phyloP scores from a whole-genome alignment of 257 asterid genomes.

The Nyctanthes arbortristis region DNA sequence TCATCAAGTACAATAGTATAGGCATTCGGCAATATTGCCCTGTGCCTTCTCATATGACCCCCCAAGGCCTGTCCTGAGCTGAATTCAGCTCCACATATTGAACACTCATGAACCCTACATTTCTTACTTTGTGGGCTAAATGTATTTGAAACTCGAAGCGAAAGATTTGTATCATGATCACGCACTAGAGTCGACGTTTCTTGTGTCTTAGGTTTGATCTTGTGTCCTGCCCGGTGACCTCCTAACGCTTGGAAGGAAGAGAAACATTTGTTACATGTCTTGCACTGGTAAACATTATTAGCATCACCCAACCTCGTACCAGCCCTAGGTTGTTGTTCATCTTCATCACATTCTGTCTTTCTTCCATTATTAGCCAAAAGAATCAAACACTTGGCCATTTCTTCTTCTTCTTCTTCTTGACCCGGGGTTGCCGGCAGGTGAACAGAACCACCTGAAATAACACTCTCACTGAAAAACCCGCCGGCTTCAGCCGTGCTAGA shows the following conservation, averaged over 20 bases:
- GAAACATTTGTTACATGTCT: conserved; percentile 69
- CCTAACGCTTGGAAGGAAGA: conserved; percentile 92
- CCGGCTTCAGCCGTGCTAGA: conserved; percentile 33
- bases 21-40: conserved; percentile 42
- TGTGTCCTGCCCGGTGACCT: conserved; percentile 92
- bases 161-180: conserved; percentile 32
- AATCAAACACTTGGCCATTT: conserved; percentile 79
- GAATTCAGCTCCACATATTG: conserved; percentile 83
- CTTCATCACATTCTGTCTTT: conserved; percentile 11
- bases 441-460: conserved; percentile 10
- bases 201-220: conserved; percentile 45
- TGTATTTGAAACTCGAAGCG: conserved; percentile 44
- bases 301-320: conserved; percentile 9
- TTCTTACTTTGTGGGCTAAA: conserved; percentile 16
- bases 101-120: conserved; percentile 76
- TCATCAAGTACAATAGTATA: too few relatives aligned
- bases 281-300: conserved; percentile 73
- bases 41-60: conserved; percentile 96
- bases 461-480: conserved; percentile 1
- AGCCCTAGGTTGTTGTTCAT: neutral
- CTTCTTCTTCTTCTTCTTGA: conserved; percentile 68
- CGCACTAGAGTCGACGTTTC: conserved; percentile 24
- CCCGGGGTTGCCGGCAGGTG: conserved; percentile 30
- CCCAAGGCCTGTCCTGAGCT: conserved; percentile 92
- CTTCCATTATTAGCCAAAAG: conserved; percentile 80